phyloP scores from a whole-genome alignment of 768 basidiomycete species.

The Postia placenta region DNA sequence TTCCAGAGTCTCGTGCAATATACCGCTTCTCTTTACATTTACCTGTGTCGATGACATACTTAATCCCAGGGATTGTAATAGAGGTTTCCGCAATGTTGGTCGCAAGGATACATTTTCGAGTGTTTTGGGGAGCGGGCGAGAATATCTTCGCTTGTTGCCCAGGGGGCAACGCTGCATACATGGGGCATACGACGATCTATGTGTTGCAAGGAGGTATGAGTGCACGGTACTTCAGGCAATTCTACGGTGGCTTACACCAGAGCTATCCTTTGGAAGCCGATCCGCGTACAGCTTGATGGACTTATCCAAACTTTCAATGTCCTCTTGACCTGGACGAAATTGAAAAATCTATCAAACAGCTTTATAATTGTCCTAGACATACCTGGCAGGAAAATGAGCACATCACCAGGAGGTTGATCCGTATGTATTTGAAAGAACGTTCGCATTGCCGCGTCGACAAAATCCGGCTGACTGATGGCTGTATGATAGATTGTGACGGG shows the following conservation, averaged over 20 bases:
- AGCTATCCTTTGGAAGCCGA: constrained; percentile 54
- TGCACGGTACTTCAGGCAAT: neutral
- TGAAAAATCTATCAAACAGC: neutral
- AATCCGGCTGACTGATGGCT: constrained; percentile 69
- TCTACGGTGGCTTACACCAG: constrained; percentile 38
- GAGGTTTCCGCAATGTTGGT: constrained; percentile 99
- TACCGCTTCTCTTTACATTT: constrained; percentile 94
- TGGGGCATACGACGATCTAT: constrained; percentile 69
- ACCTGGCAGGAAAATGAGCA: constrained; percentile 93
- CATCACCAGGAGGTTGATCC: constrained; percentile 75
- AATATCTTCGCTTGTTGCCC: constrained; percentile 79
- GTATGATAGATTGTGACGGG: constrained; percentile 84
- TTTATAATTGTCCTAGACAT: constrained; percentile 1
- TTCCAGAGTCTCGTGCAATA: constrained; percentile 60
- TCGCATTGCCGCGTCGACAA: constrained; percentile 82
- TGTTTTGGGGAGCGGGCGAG: constrained; percentile 50
- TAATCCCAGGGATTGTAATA: constrained; percentile 94
- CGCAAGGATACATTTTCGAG: constrained; percentile 88
- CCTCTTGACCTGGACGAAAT: constrained; percentile 71
- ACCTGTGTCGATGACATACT: constrained; percentile 94
- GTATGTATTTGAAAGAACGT: constrained; percentile 94
- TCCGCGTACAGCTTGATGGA: constrained; percentile 65
- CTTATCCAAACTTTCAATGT: constrained; percentile 84
- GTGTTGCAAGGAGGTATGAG: neutral
- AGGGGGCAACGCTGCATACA: constrained; percentile 84